These are phyloP conservation scores for Penstemon eatonii DNA, from an alignment of 257 asterid species.

Conservation along the genomic window DNA sequence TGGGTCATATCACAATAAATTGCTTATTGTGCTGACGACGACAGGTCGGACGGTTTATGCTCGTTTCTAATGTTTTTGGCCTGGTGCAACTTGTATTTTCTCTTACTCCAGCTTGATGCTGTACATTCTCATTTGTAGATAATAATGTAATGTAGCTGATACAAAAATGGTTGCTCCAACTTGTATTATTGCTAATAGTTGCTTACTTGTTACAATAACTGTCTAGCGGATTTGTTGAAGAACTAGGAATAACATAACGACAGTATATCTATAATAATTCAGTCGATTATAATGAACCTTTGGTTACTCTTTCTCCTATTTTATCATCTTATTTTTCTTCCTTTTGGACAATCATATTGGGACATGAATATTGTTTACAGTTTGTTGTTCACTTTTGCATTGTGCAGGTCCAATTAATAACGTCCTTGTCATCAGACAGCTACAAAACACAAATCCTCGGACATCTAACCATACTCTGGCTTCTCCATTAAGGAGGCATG, in stretches of 20 bases:
- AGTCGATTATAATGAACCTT: no score
- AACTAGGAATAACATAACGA: background rate
- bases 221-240: background rate
- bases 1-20: background rate
- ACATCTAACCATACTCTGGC: constrained; percentile 35
- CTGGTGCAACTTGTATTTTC: background rate
- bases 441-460: constrained; percentile 43
- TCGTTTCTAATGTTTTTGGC: background rate
- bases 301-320: no score
- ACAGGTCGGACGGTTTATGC: background rate
- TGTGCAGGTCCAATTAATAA: constrained; percentile 77
- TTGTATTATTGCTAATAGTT: background rate
- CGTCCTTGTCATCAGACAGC: constrained; percentile 59
- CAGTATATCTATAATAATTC: no score
- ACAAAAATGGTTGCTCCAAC: background rate
- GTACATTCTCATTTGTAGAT: background rate
- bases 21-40: constrained; percentile 15
- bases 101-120: background rate
- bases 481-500: constrained; percentile 47
- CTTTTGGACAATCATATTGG: background rate
- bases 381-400: constrained; percentile 23
- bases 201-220: background rate
- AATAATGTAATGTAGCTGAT: background rate
- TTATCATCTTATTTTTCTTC: background rate
- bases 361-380: background rate